Base-by-base conservation (phyloP, 164 flowering plant genomes). In the Paratinospora sagittata region DNA sequence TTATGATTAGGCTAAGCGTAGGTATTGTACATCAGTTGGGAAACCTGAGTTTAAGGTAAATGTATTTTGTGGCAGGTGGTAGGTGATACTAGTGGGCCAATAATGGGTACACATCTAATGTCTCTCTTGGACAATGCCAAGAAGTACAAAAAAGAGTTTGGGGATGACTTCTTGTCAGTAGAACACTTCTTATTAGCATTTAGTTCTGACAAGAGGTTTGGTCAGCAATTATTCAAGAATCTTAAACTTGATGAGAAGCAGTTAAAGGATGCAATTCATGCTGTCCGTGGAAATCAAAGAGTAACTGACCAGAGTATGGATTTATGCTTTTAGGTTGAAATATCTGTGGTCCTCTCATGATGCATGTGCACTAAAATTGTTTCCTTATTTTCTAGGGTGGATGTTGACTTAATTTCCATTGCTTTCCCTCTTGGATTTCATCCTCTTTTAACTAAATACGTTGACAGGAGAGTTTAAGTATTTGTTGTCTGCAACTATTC, bases 251-350 rank as follows among this genome's bases (percentile, higher is more conserved):
- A 81, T 63, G 98, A 90, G 82, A 84, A 88, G 75, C 88, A 80
- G 70, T 81, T 96, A 80, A 90, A 86, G 78, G 98, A 96, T 49
- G 90, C 98, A n/a, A 78, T 96, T 73, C 63, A 76, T 68, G 91
- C 90, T 75, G 88, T 96, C 67, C 93, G 97, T 65, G 99, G 99
- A 61, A 89, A 77, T 79, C 95, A 96, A 74, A 82, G 85, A 79
- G 98, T 96, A 21, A 89, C 95, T 64, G 97, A 96, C 81, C 97
- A 91, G 79, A 92, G 99, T 96, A 92, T 45, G 72, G 19, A 4
- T 49, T 49, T 12, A 13, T 14, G 19, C 57, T 49, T 49, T 49
- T 17, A 19, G 16, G 12, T 49, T 49, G 57, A 49, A 49, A 13
- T 49, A 12, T 49, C n/a, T n/a, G 16, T 10, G 12, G 57, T 17